A percentile compares a stretch with the other conserved stretches of the same genome.
These are phyloP conservation scores for Globisporangium yorkense DNA, from an alignment of 352 stramenopile genomes.

Conservation along the genomic window DNA sequence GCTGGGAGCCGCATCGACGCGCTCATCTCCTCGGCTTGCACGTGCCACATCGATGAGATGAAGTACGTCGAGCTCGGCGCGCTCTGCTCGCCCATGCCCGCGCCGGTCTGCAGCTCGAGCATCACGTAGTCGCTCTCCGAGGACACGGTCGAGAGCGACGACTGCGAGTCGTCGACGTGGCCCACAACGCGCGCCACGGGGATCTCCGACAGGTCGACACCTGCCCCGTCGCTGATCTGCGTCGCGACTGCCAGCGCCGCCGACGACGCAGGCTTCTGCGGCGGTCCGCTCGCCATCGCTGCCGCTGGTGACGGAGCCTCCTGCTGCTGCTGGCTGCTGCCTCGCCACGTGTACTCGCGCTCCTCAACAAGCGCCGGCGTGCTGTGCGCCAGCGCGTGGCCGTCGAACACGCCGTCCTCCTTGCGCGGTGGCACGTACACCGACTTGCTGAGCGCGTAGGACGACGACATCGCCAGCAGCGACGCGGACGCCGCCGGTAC, in stretches of 20 bases:
- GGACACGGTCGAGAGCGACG: constrained; percentile 4
- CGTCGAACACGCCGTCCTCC: constrained; percentile 20
- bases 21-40: constrained; percentile 74
- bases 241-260: constrained; percentile 16
- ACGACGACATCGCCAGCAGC: constrained; percentile 21
- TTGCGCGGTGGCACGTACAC: constrained; percentile 46
- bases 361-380: constrained; percentile 39
- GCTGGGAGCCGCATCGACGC: constrained; percentile 42
- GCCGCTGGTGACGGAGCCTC: background rate
- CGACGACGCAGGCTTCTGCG: background rate
- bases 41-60: constrained; percentile 73
- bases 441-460: constrained; percentile 49
- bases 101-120: constrained; percentile 70
- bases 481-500: constrained; percentile 28
- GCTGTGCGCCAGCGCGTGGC: constrained; percentile 35
- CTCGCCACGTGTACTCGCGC: constrained; percentile 37
- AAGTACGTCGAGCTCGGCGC: constrained; percentile 65
- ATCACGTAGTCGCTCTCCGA: constrained; percentile 71
- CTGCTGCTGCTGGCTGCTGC: background rate
- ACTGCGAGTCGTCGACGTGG: constrained; percentile 8
- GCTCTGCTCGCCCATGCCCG: constrained; percentile 31
- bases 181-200: constrained; percentile 55
- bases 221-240: constrained; percentile 17
- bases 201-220: constrained; percentile 26
- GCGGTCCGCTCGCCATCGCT: background rate